phyloP scores from a whole-genome alignment of 2,329 filamentous ascomycete species.

The Fusarium dlaminii region DNA sequence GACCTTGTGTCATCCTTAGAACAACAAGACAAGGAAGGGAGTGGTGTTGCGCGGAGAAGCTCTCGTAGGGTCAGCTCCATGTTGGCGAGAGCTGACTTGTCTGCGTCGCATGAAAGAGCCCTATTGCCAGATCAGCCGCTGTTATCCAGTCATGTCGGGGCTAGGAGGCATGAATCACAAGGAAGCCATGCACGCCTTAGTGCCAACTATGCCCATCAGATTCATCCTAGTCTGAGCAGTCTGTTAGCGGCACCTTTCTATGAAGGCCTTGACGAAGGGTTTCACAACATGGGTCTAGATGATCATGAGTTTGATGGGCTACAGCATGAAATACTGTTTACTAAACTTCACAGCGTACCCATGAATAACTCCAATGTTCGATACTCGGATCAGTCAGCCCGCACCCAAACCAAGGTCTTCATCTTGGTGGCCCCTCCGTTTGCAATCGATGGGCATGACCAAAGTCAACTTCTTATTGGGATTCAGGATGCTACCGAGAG shows the following conservation, averaged over 20 bases:
- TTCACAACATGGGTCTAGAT: slow-evolving; percentile 76
- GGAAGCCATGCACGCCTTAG: slow-evolving; percentile 53
- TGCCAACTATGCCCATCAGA: slow-evolving; percentile 56
- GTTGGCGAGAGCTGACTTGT: slow-evolving; percentile 86
- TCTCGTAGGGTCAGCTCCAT: slow-evolving; percentile 90
- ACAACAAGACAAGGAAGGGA: slow-evolving; percentile 66
- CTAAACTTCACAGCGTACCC: slow-evolving; percentile 74
- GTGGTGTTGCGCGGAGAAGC: slow-evolving; percentile 64
- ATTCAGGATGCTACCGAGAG: slow-evolving; percentile 76
- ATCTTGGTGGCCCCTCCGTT: slow-evolving; percentile 70
- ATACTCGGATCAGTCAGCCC: slow-evolving; percentile 65
- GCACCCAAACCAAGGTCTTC: slow-evolving; percentile 70
- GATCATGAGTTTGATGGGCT: slow-evolving; percentile 78
- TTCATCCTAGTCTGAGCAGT: slow-evolving; percentile 66
- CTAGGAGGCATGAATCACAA: slow-evolving; percentile 77
- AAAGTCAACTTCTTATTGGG: slow-evolving; percentile 69
- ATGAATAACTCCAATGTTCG: slow-evolving; percentile 69
- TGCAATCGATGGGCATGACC: slow-evolving; percentile 61
- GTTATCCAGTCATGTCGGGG: slow-evolving; percentile 52
- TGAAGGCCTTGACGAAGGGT: slow-evolving; percentile 74
- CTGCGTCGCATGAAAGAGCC: slow-evolving; percentile 81
- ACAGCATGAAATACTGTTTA: slow-evolving; percentile 76
- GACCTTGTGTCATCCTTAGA: slow-evolving; percentile 78
- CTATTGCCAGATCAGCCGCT: slow-evolving; percentile 77
- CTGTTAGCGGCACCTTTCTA: slow-evolving; percentile 76